A percentile compares a stretch with the other conserved stretches of the same genome.
Conservation (phyloP, 352 stramenopile species). For the Phytophthora quininea region DNA sequence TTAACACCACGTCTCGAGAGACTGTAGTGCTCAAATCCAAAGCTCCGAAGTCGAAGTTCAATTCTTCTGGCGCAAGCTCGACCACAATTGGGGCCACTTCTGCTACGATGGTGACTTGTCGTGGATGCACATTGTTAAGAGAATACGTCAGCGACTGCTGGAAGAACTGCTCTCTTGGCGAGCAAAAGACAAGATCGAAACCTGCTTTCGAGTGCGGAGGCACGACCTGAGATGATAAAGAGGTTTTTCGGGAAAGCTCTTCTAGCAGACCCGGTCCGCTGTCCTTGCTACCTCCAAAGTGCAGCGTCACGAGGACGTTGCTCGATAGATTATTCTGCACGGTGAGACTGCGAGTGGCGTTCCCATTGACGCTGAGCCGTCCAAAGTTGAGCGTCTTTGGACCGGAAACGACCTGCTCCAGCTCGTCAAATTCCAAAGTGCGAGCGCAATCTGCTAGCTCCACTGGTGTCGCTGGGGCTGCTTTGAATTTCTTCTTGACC, state of each 20-base stretch:
- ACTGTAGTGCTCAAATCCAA: conserved; percentile 57
- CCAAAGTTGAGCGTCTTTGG: conserved; percentile 93
- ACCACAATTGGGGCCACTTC: conserved; percentile 92
- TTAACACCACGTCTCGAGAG: conserved; percentile 70
- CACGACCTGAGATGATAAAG: conserved; percentile 83
- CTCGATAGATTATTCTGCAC: conserved; percentile 90
- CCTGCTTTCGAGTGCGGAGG: conserved; percentile 78
- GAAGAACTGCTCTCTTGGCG: conserved; percentile 80
- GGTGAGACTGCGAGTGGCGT: conserved; percentile 77
- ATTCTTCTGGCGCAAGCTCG: conserved; percentile 50
- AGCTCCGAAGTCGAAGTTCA: conserved; percentile 84
- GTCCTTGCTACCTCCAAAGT: conserved; percentile 24
- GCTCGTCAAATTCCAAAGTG: conserved; percentile 74
- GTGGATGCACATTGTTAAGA: conserved; percentile 85
- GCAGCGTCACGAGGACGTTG: conserved; percentile 79
- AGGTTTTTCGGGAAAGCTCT: conserved; percentile 66
- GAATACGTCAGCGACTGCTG: conserved; percentile 83
- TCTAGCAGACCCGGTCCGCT: conserved; percentile 38
- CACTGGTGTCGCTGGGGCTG: conserved; percentile 84
- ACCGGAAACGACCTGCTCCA: conserved; percentile 67
- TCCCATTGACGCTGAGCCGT: conserved; percentile 86
- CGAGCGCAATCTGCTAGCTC: conserved; percentile 87
- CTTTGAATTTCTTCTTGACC: conserved; percentile 93
- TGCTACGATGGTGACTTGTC: conserved; percentile 85
- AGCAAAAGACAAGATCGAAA: conserved; percentile 92